Base-by-base conservation (phyloP, 371 early-diverging fungal species). In the Syncephalis plumigaleata region DNA sequence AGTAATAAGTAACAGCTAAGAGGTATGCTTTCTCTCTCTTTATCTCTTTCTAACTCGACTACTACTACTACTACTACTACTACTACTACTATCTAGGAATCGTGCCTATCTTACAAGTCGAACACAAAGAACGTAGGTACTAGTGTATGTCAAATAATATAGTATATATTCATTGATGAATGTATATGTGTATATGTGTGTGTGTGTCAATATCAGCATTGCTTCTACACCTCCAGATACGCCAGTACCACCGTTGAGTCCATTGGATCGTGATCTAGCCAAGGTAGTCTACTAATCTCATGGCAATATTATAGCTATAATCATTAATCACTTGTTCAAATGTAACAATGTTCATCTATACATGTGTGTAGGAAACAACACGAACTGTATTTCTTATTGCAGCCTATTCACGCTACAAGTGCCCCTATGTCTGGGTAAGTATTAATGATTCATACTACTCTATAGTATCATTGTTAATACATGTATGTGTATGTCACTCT, bases 391-490 rank as follows among this genome's bases (percentile, higher is more conserved):
- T 85, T 47, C 51, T 85, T 26, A 60, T 85, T 27, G 79, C 84
- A 31, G 86, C 82, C 9, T 86, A 86, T 51, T 68, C 77, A 16
- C 68, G 74, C 17, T 86, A 86, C 58, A 71, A 72, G 47, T 80
- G 82, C 48, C 86, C 86, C 20, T 86, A 84, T 47, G 80, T 86
- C 31, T 86, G 84, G 79, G 77, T 78, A 66, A 45, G 60, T 45
- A 24, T 9, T 31, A 31, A 11, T n/a, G 15, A 17, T 20, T 4
- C 11, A 16, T 2, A 7, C 13, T 48, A 9, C 20, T 49, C 36
- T 8, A 25, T 9, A 0, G 21, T 25, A 44, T 20, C 21, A n/a
- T 22, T 17, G 27, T 50, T 18, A 23, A 18, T 48, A 15, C 25
- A 17, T 21, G 8, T 45, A 36, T 47, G 27, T 22, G 11, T 49